These are phyloP conservation scores for Collybiopsis confluens DNA, from an alignment of 768 basidiomycete genomes.

Conservation along the genomic window DNA sequence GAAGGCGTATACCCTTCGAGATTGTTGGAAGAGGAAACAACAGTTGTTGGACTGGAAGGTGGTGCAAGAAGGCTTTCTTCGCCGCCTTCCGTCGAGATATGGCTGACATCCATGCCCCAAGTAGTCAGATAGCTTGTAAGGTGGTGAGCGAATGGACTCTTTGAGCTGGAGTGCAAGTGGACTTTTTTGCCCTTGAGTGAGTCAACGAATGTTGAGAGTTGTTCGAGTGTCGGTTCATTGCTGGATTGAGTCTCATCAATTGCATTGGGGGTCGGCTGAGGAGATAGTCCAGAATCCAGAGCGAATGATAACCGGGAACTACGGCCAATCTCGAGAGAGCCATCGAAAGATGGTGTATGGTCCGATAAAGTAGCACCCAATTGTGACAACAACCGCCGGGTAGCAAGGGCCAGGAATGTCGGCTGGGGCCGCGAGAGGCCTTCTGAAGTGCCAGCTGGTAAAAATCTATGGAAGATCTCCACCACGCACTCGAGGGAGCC, in stretches of 20 bases:
- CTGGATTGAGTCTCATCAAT: slow-evolving; percentile 51
- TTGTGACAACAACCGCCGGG: slow-evolving; percentile 58
- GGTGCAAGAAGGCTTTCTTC: slow-evolving; percentile 32
- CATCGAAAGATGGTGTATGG: slow-evolving; percentile 35
- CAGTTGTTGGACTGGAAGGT: slow-evolving; percentile 12
- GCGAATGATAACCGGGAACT: slow-evolving; percentile 64
- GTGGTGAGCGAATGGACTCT: slow-evolving; percentile 86
- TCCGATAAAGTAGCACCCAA: slow-evolving; percentile 46
- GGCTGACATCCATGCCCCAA: slow-evolving; percentile 94
- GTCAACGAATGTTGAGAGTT: slow-evolving; percentile 76
- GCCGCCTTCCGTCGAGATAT: slow-evolving; percentile 60
- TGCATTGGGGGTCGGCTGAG: slow-evolving; percentile 33
- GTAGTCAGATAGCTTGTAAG: slow-evolving; percentile 88
- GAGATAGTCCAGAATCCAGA: slow-evolving; percentile 55
- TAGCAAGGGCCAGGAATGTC: slow-evolving; percentile 42
- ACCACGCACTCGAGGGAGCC: slow-evolving; percentile 39
- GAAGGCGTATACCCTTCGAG: slow-evolving; percentile 9
- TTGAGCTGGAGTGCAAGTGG: slow-evolving; percentile 79
- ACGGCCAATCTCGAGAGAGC: slow-evolving; percentile 40
- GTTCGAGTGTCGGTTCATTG: slow-evolving; percentile 74
- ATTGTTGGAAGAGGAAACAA: neutral
- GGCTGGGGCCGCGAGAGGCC: slow-evolving; percentile 38
- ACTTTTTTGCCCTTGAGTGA: slow-evolving; percentile 80
- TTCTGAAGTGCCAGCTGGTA: slow-evolving; percentile 12
- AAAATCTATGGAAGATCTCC: slow-evolving; percentile 47